Evolutionary conservation across 805 yeast genomes (phyloP).

Genomic region (Candida caryicola): DNA sequence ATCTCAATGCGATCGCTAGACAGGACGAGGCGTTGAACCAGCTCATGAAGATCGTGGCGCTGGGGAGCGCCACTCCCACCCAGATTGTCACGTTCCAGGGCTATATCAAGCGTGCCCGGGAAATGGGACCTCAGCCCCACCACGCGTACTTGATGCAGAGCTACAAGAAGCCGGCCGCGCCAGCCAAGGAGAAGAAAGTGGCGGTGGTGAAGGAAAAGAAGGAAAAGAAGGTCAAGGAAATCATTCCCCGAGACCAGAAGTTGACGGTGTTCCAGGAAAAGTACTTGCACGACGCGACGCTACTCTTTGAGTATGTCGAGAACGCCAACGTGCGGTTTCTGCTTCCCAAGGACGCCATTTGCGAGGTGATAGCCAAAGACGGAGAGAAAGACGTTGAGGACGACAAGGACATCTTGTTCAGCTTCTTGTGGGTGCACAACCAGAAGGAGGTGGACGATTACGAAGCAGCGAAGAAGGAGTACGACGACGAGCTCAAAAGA

Average conservation of each 20-base stretch:
- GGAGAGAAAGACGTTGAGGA: slow-evolving; percentile 15
- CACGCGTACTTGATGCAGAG: slow-evolving; percentile 30
- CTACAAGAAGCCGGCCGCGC: slow-evolving; percentile 13
- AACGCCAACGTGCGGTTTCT: slow-evolving; percentile 69
- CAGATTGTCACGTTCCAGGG: slow-evolving; percentile 79
- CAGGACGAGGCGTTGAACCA: slow-evolving; percentile 62
- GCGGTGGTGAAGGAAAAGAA: slow-evolving; percentile 13
- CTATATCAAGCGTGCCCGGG: slow-evolving; percentile 74
- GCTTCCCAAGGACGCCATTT: slow-evolving; percentile 72
- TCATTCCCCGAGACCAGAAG: slow-evolving; percentile 47
- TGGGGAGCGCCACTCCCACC: slow-evolving; percentile 68
- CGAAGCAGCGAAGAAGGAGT: slow-evolving; percentile 33
- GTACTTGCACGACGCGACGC: slow-evolving; percentile 63
- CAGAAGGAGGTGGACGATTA: slow-evolving; percentile 46
- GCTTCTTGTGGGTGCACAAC: slow-evolving; percentile 52
- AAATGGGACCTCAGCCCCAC: slow-evolving; percentile 60
- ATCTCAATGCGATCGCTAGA: slow-evolving; percentile 79
- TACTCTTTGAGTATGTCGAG: slow-evolving; percentile 84
- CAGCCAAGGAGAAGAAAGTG: slow-evolving; percentile 14
- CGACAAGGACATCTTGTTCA: slow-evolving; percentile 41
- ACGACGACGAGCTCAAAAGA: slow-evolving; percentile 25
- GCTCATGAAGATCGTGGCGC: slow-evolving; percentile 83
- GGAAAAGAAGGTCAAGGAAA: slow-evolving; percentile 7
- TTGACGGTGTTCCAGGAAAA: slow-evolving; percentile 76
- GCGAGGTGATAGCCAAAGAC: slow-evolving; percentile 46